Evolutionary conservation across 2,329 filamentous ascomycete genomes (phyloP), one percentile per base, ranked within the genome.

Genomic region (Conoideocrella luteorostrata): DNA sequence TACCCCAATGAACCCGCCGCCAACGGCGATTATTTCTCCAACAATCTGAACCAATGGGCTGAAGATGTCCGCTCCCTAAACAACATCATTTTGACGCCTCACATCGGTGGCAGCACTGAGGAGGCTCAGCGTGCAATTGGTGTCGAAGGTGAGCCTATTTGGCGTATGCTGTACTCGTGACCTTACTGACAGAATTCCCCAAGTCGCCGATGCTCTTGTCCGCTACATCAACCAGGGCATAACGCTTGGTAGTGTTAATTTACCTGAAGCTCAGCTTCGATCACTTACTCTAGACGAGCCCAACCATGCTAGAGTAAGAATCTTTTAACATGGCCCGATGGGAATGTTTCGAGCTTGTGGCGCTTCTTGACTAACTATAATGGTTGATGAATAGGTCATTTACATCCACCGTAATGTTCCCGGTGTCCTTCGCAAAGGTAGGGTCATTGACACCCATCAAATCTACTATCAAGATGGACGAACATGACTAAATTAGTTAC

Each of bases 351-450:
- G 20, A 17, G 23, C 22, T 18, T 11, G 22, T 11, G 13, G n/a
- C 10, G n/a, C n/a, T 37, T n/a, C 4, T 15, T 17, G 7, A 17
- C 49, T 59, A 26, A 61, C 28, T 12, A 22, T 10, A 20, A 11
- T 5, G 18, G 7, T 29, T 30, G n/a, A 26, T 12, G 18, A 24
- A 15, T 44, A 82, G 74, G 78, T 97, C 51, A 90, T 97, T 58
- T 98, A 91, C 67, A 94, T 98, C 55, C 93, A 98, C 70, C 86
- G 85, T 67, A 98, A 98, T 68, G 81, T 97, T 18, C 93, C 93
- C 38, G 93, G 93, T 74, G 93, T 98, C 50, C 74, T 98, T 64
- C 80, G 89, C 59, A 88, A 84, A 71, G 81, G 82, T 84, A 67
- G 54, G 60, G 40, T 26, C 7, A 18, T 3, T 7, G 12, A n/a